Conservation (phyloP, 306 rosid species). For the Casuarina glauca region DNA sequence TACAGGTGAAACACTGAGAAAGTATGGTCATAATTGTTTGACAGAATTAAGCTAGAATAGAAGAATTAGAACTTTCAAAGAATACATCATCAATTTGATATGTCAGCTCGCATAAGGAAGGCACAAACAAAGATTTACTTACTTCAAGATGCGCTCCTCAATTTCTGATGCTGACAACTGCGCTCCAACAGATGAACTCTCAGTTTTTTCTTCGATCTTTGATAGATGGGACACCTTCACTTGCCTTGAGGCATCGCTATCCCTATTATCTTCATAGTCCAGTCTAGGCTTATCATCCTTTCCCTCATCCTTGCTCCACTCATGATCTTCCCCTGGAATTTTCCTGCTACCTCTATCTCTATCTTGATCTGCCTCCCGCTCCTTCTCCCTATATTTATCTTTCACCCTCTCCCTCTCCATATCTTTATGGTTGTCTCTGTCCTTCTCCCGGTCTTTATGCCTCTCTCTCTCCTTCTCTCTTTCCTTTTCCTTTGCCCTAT, state of each 20-base stretch:
- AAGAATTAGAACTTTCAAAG: neutral
- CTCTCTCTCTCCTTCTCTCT: conserved; percentile 41
- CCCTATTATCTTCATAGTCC: conserved; percentile 49
- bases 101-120: conserved; percentile 2
- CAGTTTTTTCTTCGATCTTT: conserved; percentile 40
- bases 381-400: conserved; percentile 27
- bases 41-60: neutral
- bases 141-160: conserved; percentile 74
- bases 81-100: neutral
- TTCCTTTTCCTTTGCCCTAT: conserved; percentile 56
- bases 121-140: conserved; percentile 23
- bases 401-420: conserved; percentile 47
- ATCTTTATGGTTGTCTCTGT: conserved; percentile 47
- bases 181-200: conserved; percentile 29
- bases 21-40: neutral
- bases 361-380: conserved; percentile 5
- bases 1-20: neutral
- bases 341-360: neutral
- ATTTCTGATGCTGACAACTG: conserved; percentile 50
- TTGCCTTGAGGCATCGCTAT: conserved; percentile 45
- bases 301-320: conserved; percentile 43
- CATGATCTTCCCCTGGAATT: conserved; percentile 19
- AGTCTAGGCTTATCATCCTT: conserved; percentile 35
- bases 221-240: conserved; percentile 36
- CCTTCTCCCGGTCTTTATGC: conserved; percentile 48